A percentile compares a stretch with the other conserved stretches of the same genome.
Evolutionary conservation across 1,139 yeast genomes (phyloP).

Genomic region (Keqinozyma sinolaborantium): DNA sequence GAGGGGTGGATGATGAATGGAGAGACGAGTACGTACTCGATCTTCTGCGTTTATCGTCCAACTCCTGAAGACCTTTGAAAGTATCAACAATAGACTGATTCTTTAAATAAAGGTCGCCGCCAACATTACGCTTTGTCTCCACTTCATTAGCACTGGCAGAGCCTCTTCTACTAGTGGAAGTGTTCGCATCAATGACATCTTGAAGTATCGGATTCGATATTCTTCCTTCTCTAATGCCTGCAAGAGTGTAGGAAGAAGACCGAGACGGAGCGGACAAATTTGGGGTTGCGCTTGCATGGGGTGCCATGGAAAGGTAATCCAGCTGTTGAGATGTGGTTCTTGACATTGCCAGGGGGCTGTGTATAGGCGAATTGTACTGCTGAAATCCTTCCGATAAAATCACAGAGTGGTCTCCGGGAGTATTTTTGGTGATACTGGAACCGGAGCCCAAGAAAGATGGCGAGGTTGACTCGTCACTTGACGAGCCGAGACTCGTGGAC

Average conservation of each 20-base stretch:
- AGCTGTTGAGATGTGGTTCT: constrained; percentile 5
- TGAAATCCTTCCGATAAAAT: constrained; percentile 31
- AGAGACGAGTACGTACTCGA: constrained; percentile 31
- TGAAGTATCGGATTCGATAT: constrained; percentile 24
- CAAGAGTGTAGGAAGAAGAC: constrained; percentile 24
- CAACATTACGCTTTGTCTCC: constrained; percentile 51
- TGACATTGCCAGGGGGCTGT: constrained; percentile 5
- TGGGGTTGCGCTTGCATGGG: constrained; percentile 7
- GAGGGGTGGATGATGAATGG: constrained; percentile 10
- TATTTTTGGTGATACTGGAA: constrained; percentile 12
- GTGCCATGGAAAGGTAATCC: constrained; percentile 7
- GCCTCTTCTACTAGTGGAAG: constrained; percentile 28
- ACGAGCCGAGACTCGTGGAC: constrained; percentile 20
- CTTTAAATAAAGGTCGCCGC: constrained; percentile 51
- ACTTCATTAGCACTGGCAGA: constrained; percentile 38
- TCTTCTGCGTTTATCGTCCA: constrained; percentile 42
- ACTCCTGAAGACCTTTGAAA: constrained; percentile 45
- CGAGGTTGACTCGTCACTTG: constrained; percentile 32
- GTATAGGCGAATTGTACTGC: constrained; percentile 3
- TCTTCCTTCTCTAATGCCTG: constrained; percentile 32
- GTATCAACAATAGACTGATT: constrained; percentile 50
- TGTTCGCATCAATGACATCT: constrained; percentile 33
- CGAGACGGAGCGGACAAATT: constrained; percentile 8
- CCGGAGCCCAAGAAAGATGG: constrained; percentile 8
- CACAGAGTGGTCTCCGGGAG: constrained; percentile 23